phyloP scores from a whole-genome alignment of 176 grass and related monocot species.

The Olyra latifolia region DNA sequence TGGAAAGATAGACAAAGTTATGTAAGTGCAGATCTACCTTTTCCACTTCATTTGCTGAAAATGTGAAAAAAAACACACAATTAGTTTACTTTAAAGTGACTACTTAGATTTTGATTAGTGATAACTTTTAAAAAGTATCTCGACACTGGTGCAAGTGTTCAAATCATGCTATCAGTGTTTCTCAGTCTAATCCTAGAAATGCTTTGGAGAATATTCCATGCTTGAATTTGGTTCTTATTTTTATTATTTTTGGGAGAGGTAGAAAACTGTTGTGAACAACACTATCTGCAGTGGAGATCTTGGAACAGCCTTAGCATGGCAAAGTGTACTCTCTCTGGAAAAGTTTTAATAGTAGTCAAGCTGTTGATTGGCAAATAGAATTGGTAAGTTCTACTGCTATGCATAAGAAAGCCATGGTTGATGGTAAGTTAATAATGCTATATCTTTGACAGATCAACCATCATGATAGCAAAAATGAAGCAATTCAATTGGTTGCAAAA shows the following conservation, averaged over 20 bases:
- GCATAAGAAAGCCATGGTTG: background rate
- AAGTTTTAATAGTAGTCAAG: background rate
- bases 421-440: constrained; percentile 26
- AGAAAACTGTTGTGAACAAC: background rate
- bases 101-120: background rate
- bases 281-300: background rate
- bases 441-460: background rate
- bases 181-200: background rate
- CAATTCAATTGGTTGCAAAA: background rate
- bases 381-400: background rate
- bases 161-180: background rate
- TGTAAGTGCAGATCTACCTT: background rate
- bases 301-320: background rate
- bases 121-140: background rate
- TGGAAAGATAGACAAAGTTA: background rate
- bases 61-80: background rate
- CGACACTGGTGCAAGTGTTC: background rate
- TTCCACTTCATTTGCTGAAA: background rate
- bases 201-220: background rate
- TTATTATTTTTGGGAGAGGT: background rate
- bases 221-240: background rate
- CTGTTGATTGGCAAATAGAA: background rate
- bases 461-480: background rate
- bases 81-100: background rate
- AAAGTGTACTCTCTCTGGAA: background rate